Base-by-base conservation (phyloP, 2,329 filamentous ascomycete species). In the Pseudopyricularia javanii region DNA sequence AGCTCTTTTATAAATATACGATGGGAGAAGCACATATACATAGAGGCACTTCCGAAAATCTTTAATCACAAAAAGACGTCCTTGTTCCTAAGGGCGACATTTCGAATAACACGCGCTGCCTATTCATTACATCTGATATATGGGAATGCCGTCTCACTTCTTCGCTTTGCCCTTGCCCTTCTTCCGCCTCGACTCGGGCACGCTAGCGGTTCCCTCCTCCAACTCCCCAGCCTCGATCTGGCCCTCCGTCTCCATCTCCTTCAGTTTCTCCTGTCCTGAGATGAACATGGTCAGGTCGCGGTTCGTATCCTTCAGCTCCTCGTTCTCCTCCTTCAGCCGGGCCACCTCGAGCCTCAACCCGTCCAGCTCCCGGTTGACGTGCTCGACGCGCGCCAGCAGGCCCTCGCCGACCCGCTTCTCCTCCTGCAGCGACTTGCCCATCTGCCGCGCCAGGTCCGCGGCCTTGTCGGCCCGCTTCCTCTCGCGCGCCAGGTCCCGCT, bases 231-330 rank as follows among this genome's bases (percentile, higher is more conserved):
- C 78, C 54, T 79, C 74, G 33, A 78, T 60, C 58, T 74, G 65
- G 0, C 78, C 82, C 58, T 76, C 76, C 28, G 76, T 78, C 64
- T 81, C 79, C 68, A 90, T 69, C 66, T 84, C 78, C 69, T 79
- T 84, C 60, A 96, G 68, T 68, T 89, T 91, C 68, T 93, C 83
- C 66, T 86, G 82, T 0, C 88, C 86, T 20, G 82, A 87, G 55
- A 96, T 91, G 62, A 91, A 95, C 76, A 95, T 91, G 50, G 76
- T 83, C 64, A 96, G 65, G 64, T 96, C 91, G 14, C 86, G 79
- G 63, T 95, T 95, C 75, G 90, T 86, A 65, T 95, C 90, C 58
- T 83, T 80, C 45, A 95, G 69, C 59, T 95, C 89, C 37, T 72
- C 75, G 58, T 87, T 85, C 66, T 89, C 80, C 14, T 60, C 63